These are phyloP conservation scores for Mycosarcoma mackinlayi DNA, from an alignment of 1,284 basidiomycete species.

Conservation along the genomic window DNA sequence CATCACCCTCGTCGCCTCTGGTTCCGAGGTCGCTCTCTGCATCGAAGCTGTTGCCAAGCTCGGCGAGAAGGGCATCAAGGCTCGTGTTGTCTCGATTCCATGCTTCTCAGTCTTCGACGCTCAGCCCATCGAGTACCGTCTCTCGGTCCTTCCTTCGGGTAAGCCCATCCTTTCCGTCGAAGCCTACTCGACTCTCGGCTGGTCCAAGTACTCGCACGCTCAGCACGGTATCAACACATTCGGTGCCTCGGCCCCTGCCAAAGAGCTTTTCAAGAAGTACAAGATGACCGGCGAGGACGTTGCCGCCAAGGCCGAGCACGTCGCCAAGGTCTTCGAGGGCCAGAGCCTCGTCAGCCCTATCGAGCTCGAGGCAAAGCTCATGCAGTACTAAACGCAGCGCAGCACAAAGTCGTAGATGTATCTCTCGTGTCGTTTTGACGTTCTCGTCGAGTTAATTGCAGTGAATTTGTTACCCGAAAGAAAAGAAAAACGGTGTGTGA, in stretches of 20 bases:
- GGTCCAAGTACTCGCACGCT: slow-evolving; percentile 67
- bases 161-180: slow-evolving; percentile 90
- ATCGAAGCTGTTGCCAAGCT: slow-evolving; percentile 82
- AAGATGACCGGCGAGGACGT: slow-evolving; percentile 73
- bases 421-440: not conserved
- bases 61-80: slow-evolving; percentile 77
- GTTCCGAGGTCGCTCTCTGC: slow-evolving; percentile 87
- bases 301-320: slow-evolving; percentile 82
- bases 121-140: slow-evolving; percentile 82
- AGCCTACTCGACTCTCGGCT: slow-evolving; percentile 73
- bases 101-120: slow-evolving; percentile 90
- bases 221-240: slow-evolving; percentile 59
- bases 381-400: slow-evolving; percentile 32
- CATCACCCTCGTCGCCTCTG: slow-evolving; percentile 86
- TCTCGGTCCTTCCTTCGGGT: slow-evolving; percentile 86
- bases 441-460: slow-evolving; percentile 1
- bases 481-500: not conserved
- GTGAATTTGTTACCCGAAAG: slow-evolving; percentile 8
- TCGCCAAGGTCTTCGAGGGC: slow-evolving; percentile 86
- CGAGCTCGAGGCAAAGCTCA: slow-evolving; percentile 51
- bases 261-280: slow-evolving; percentile 78
- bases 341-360: slow-evolving; percentile 82
- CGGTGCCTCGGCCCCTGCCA: slow-evolving; percentile 88
- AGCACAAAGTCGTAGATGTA: slow-evolving; percentile 8
- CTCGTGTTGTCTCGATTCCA: slow-evolving; percentile 85